A percentile compares a stretch with the other conserved stretches of the same genome.
phyloP scores from a whole-genome alignment of 2,329 filamentous ascomycete genomes.

The Xylaria polymorpha region DNA sequence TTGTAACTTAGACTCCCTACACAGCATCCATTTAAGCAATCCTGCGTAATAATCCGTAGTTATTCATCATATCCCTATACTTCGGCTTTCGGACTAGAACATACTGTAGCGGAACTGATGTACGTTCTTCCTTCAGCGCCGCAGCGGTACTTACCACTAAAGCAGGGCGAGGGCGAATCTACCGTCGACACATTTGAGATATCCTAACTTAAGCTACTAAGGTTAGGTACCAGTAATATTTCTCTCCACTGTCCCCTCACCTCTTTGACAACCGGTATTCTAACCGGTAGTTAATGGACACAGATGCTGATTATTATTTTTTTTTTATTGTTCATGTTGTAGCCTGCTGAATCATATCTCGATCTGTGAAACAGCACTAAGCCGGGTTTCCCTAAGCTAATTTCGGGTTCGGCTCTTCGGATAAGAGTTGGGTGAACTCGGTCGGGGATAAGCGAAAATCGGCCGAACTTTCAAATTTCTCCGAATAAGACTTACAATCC shows the following conservation, averaged over 20 bases:
- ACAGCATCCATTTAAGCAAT: background rate
- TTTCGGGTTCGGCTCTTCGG: background rate
- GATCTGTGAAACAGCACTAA: background rate
- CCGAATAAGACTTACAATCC: constrained; percentile 12
- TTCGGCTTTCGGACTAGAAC: too few species aligned
- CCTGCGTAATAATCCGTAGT: background rate
- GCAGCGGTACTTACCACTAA: background rate
- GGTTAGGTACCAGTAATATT: too few species aligned
- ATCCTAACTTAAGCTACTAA: too few species aligned
- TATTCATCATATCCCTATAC: background rate
- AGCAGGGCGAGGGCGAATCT: background rate
- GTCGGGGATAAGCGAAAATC: constrained; percentile 31
- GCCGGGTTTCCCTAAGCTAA: constrained; percentile 7
- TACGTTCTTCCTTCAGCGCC: background rate
- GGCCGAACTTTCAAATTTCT: constrained; percentile 29
- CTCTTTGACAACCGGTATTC: too few species aligned
- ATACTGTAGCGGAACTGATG: background rate
- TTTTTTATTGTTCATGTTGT: background rate
- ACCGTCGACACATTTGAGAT: too few species aligned
- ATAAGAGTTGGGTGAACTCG: background rate
- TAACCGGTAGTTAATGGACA: background rate
- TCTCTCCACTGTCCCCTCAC: too few species aligned
- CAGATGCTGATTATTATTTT: background rate
- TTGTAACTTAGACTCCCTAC: background rate
- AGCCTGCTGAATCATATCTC: background rate